Conservation (phyloP, 192 early-diverging fungal genomes). For the Spizellomyces punctatus region DNA sequence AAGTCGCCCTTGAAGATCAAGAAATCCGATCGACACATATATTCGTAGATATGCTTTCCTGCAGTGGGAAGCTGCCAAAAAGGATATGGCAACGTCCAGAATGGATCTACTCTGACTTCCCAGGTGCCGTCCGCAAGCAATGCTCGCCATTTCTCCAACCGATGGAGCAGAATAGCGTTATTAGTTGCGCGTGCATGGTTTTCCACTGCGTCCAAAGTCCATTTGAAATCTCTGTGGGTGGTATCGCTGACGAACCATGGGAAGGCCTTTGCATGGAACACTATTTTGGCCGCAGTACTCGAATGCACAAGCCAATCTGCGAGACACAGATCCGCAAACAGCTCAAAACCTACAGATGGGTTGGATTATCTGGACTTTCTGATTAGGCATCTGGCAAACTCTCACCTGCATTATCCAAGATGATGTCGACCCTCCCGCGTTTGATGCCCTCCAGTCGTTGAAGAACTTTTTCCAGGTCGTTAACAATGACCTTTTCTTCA, state of each 20-base stretch:
- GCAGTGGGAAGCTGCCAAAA: slow-evolving; percentile 77
- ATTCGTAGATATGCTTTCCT: slow-evolving; percentile 65
- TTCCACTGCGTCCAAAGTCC: slow-evolving; percentile 52
- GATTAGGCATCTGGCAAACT: background rate
- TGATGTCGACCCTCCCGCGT: slow-evolving; percentile 72
- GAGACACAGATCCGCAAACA: slow-evolving; percentile 84
- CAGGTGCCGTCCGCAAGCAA: slow-evolving; percentile 68
- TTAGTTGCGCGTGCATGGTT: slow-evolving; percentile 32
- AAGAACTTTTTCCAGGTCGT: slow-evolving; percentile 73
- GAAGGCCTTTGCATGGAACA: slow-evolving; percentile 84
- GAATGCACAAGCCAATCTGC: slow-evolving; percentile 80
- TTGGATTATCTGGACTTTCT: background rate
- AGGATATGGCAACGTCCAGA: slow-evolving; percentile 86
- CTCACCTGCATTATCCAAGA: slow-evolving; percentile 86
- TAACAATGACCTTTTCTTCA: slow-evolving; percentile 66
- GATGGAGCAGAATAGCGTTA: slow-evolving; percentile 45
- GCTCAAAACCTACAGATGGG: slow-evolving; percentile 75
- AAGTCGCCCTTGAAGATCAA: slow-evolving; percentile 96
- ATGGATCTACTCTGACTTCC: slow-evolving; percentile 69
- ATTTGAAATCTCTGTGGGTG: slow-evolving; percentile 79
- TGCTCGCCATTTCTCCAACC: slow-evolving; percentile 58
- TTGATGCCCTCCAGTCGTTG: slow-evolving; percentile 48
- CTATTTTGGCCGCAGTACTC: slow-evolving; percentile 63
- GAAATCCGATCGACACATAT: slow-evolving; percentile 60
- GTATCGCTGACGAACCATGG: slow-evolving; percentile 97